Conservation (phyloP, 1,284 basidiomycete species). For the Ganoderma leucocontextum region DNA sequence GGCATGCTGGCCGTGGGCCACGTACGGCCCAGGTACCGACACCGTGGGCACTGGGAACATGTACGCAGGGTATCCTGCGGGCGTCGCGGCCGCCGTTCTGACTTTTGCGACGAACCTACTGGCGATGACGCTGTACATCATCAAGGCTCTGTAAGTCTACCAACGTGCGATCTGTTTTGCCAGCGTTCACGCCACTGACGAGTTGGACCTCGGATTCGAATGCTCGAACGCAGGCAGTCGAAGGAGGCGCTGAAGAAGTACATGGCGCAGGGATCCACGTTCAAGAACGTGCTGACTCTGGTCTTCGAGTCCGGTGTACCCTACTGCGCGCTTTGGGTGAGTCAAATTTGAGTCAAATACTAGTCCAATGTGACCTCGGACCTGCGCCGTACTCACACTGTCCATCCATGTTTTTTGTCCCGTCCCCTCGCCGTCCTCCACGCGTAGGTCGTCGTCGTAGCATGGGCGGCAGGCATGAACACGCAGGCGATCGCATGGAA, state of each 20-base stretch:
- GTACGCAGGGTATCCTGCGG: not conserved
- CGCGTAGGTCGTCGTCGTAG: not conserved
- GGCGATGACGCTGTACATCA: not conserved
- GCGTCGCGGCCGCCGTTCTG: conserved; percentile 1
- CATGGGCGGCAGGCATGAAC: not conserved
- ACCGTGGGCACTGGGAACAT: conserved; percentile 2
- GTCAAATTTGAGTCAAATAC: too few species aligned
- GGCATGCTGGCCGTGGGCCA: not conserved
- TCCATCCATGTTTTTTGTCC: not conserved
- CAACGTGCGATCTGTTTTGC: not conserved
- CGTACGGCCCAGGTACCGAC: not conserved
- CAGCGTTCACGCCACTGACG: not conserved
- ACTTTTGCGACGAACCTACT: not conserved
- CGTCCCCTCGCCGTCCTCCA: too few species aligned
- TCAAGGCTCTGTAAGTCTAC: not conserved
- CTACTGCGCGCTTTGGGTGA: not conserved
- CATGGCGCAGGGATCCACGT: not conserved
- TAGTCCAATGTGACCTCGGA: too few species aligned
- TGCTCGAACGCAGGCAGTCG: not conserved
- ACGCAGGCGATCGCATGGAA: conserved; percentile 5
- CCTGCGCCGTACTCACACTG: not conserved
- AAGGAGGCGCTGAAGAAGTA: not conserved
- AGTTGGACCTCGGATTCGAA: not conserved
- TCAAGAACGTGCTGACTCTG: not conserved
- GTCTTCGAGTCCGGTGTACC: not conserved